phyloP scores from a whole-genome alignment of 306 rosid species.

The Benincasa hispida region DNA sequence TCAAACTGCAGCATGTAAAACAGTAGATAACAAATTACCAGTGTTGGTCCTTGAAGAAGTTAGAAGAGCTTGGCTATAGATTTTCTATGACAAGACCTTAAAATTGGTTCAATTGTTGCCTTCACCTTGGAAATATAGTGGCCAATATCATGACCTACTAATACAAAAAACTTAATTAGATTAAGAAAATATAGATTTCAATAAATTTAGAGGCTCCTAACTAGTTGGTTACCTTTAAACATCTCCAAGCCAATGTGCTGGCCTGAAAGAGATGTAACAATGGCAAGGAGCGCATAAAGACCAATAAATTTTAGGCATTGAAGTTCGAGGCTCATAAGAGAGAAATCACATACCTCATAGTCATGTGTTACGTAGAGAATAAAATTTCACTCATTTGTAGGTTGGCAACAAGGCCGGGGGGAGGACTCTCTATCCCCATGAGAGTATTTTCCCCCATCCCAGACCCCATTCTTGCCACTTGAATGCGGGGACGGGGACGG shows the following conservation, averaged over 20 bases:
- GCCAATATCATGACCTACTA: conserved; percentile 82
- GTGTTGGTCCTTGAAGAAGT: conserved; percentile 88
- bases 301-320: conserved; percentile 97
- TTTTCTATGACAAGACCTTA: conserved; percentile 75
- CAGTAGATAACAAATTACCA: conserved; percentile 44
- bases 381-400: too few relatives aligned
- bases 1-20: conserved; percentile 14
- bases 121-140: conserved; percentile 93
- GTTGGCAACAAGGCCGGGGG: too few relatives aligned
- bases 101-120: conserved; percentile 84
- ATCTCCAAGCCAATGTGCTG: conserved; percentile 74
- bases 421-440: too few relatives aligned
- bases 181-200: neutral
- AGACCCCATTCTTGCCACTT: too few relatives aligned
- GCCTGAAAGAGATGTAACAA: conserved; percentile 83
- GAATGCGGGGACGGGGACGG: too few relatives aligned
- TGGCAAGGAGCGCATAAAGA: conserved; percentile 93
- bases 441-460: too few relatives aligned
- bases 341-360: too few relatives aligned
- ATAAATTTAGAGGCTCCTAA: neutral
- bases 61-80: conserved; percentile 85
- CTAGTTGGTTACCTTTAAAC: conserved; percentile 52
- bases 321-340: too few relatives aligned
- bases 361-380: too few relatives aligned
- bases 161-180: conserved; percentile 21